phyloP scores from a whole-genome alignment of 768 basidiomycete genomes.

The Leucosporidium creatinivorum region DNA sequence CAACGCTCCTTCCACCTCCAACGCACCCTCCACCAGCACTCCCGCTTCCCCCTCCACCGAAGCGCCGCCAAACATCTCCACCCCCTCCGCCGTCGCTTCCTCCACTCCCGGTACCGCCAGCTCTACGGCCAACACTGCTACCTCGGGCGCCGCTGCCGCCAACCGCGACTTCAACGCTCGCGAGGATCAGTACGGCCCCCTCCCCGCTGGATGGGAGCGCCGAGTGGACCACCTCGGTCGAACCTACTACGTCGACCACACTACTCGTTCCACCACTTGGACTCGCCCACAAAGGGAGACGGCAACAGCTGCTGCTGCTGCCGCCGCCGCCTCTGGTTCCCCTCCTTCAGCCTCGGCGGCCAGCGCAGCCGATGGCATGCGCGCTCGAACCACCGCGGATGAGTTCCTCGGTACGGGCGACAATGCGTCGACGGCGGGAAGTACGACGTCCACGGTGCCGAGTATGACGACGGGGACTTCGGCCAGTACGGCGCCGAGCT shows the following conservation, averaged over 20 bases:
- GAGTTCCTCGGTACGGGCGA: constrained; percentile 40
- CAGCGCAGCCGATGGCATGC: constrained; percentile 2
- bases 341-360: constrained; percentile 46
- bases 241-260: constrained; percentile 98
- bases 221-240: constrained; percentile 91
- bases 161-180: constrained; percentile 82
- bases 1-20: constrained; percentile 2
- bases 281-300: constrained; percentile 70
- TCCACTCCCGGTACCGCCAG: constrained; percentile 34
- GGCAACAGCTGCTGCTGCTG: constrained; percentile 52
- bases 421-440: constrained; percentile 39
- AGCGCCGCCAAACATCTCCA: constrained; percentile 24
- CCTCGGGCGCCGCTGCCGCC: constrained; percentile 22
- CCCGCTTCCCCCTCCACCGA: constrained; percentile 47
- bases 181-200: constrained; percentile 84
- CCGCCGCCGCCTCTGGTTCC: constrained; percentile 58
- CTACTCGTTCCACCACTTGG: constrained; percentile 96
- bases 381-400: constrained; percentile 50
- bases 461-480: constrained; percentile 34
- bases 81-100: constrained; percentile 35
- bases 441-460: constrained; percentile 40
- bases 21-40: constrained; percentile 14
- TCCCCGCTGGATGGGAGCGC: constrained; percentile 92
- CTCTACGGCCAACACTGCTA: constrained; percentile 44
- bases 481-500: constrained; percentile 35